Evolutionary conservation across 2,329 filamentous ascomycete species (phyloP), one percentile per base, ranked within the genome.

Genomic region (Sporothrix pseudoabietina): DNA sequence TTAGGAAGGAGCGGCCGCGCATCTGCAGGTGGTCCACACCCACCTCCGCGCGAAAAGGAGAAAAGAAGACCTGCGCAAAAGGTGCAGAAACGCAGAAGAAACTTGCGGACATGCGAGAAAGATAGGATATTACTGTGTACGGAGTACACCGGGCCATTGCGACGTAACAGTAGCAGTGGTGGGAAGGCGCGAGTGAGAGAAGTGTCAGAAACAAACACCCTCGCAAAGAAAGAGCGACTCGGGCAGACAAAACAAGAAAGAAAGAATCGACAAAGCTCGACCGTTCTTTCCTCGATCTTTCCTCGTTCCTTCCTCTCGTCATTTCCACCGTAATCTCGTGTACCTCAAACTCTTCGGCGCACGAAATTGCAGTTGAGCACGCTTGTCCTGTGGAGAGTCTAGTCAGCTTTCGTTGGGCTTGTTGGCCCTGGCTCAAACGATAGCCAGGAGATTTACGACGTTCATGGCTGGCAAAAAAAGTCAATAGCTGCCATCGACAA

Each of bases 271-370:
- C 32, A 9, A 61, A 61, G 8, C 52, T 19, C 9, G 55, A 26
- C 63, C 55, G 47, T 49, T 61, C 54, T 68, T 35, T 54, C 32
- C 7, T n/a, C n/a, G n/a, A n/a, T n/a, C n/a, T n/a, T n/a, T n/a
- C n/a, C 14, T 26, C 32, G 12, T 47, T 66, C 39, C 10, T 22
- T 32, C 61, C 41, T 55, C 22, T 70, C 68, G 52, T 70, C 49
- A 70, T 70, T 70, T 70, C 68, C 68, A 70, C 52, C 52, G 68
- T 35, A 70, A 70, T 59, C 69, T 71, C 54, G 54, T 71, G 54
- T 32, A 47, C 47, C n/a, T 7, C 26, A 12, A 9, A 4, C 1
- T n/a, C 16, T 14, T 9, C 14, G 16, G 39, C 26, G 39, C 12
- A 65, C 61, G 61, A 65, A 65, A 65, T 47, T 47, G 69, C 39